Percentiles rank a stretch among this genome's conserved stretches.
Conservation (phyloP, 2,329 filamentous ascomycete genomes). For the Didymella exigua region DNA sequence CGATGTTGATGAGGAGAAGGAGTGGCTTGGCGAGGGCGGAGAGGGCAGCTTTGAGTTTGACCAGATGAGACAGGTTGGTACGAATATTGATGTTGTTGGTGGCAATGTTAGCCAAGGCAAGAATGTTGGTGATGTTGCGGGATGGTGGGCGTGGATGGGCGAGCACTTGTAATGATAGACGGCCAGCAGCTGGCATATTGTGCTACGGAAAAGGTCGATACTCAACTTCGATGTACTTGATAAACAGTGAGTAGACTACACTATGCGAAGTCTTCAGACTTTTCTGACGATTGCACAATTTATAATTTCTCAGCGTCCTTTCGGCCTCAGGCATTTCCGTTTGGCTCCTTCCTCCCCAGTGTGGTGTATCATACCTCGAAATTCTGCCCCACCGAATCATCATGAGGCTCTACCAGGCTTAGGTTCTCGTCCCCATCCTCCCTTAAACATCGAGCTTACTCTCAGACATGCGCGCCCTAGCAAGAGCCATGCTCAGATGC, state of each 20-base stretch:
- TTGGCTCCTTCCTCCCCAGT: too few relatives aligned
- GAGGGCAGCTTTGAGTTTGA: constrained; percentile 78
- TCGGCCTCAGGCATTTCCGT: too few relatives aligned
- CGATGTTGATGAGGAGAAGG: constrained; percentile 68
- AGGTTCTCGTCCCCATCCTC: too few relatives aligned
- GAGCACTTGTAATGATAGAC: constrained; percentile 64
- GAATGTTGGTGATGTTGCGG: constrained; percentile 72
- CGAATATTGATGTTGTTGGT: constrained; percentile 76
- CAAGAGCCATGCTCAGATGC: too few relatives aligned
- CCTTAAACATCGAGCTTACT: too few relatives aligned
- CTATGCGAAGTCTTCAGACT: not conserved
- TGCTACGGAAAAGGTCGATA: constrained; percentile 4
- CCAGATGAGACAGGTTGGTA: constrained; percentile 81
- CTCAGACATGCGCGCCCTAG: too few relatives aligned
- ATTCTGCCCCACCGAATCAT: too few relatives aligned
- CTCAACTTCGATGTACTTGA: not conserved
- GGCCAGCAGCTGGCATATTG: not conserved
- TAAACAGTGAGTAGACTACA: not conserved
- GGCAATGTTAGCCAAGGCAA: constrained; percentile 67
- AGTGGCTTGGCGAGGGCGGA: constrained; percentile 82
- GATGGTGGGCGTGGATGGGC: constrained; percentile 92
- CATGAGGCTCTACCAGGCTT: too few relatives aligned
- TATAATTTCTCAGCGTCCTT: too few relatives aligned
- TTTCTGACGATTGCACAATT: not conserved
- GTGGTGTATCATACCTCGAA: too few relatives aligned